Evolutionary conservation across 805 yeast genomes (phyloP).

Genomic region (Lipomyces yamanashiensis): DNA sequence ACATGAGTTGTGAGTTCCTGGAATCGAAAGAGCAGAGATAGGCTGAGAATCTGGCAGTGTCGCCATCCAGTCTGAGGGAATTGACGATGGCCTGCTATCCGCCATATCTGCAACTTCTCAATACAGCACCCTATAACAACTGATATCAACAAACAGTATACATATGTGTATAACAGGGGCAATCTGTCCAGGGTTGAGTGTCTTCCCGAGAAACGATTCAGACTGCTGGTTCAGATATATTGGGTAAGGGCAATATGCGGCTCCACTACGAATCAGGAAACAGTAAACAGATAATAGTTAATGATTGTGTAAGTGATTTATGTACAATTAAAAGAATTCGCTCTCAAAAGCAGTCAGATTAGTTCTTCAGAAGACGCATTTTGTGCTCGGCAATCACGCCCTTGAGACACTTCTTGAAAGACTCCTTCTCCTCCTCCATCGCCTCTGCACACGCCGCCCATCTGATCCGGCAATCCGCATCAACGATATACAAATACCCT

Average conservation of each 20-base stretch:
- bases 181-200: no score
- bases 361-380: slow-evolving; percentile 1
- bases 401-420: slow-evolving; percentile 22
- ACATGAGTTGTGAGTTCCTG: slow-evolving; percentile 86
- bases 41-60: slow-evolving; percentile 56
- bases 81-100: background rate
- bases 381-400: slow-evolving; percentile 31
- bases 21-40: slow-evolving; percentile 63
- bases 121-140: background rate
- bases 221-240: background rate
- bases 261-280: no score
- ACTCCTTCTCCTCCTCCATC: slow-evolving; percentile 61
- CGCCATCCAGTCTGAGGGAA: slow-evolving; percentile 55
- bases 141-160: background rate
- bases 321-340: background rate
- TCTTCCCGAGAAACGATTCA: no score
- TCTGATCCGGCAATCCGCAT: slow-evolving; percentile 71
- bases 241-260: background rate
- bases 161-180: background rate
- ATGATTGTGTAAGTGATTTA: background rate
- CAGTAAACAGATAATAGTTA: no score
- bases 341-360: background rate
- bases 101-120: background rate
- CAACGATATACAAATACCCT: slow-evolving; percentile 83
- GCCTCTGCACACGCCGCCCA: slow-evolving; percentile 93